Evolutionary conservation across 2,329 filamentous ascomycete genomes (phyloP), one percentile per base, ranked within the genome.

Genomic region (Colletotrichum brevisporum): DNA sequence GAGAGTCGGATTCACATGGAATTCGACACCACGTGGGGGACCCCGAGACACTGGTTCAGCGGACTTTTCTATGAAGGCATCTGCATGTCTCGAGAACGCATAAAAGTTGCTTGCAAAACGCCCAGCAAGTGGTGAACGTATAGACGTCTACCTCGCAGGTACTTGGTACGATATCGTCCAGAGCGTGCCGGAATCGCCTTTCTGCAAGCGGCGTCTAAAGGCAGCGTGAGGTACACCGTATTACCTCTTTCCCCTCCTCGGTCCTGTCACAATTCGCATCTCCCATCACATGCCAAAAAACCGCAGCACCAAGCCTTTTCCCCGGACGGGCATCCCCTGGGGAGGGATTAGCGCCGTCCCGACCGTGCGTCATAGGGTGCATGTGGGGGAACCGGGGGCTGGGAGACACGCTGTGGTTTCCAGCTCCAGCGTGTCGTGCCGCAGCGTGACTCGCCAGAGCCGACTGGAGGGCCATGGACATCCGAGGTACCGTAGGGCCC

Each of bases 241-340:
- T 12, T 6, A 43, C 41, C 4, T 13, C 26, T 27, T 10, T 13
- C 47, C 10, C 41, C 41, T 15, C 26, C 21, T 10, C 13, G 27
- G 24, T 64, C 60, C 65, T 43, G 53, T 59, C 61, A 51, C 41
- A 65, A 65, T 54, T 55, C 27, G 61, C 54, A 60, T 58, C 27
- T n/a, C n/a, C n/a, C 66, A 39, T 69, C 67, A 69, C 67, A 69
- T 69, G 67, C 63, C 39, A 69, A 67, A 66, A 55, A 27, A 16
- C 31, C 41, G 5, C n/a, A 53, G 50, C 43, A 56, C 51, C 55
- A 45, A 47, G 62, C 43, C 48, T 48, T 59, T 69, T 61, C 63
- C 67, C 67, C 67, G 58, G 67, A 67, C 55, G 63, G 63, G 26
- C 67, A 56, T 43, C 41, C 52, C 45, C 62, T 41, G 54, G 39